Conservation (phyloP, 345 rosid genomes). For the Salix arbutifolia region DNA sequence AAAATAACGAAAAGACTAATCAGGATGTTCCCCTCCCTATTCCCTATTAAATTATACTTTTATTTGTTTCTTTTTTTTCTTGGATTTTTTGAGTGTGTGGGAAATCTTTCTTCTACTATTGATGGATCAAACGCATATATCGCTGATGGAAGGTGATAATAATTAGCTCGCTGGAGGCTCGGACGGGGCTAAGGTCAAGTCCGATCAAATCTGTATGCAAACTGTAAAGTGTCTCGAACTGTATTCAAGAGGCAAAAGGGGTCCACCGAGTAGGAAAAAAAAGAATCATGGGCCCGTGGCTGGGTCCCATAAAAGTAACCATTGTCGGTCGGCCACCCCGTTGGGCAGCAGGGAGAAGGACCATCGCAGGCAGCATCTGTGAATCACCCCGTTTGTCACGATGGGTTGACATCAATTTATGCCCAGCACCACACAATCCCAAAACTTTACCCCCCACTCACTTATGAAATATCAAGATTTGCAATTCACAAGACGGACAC, state of each 20-base stretch:
- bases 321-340: conserved; percentile 75
- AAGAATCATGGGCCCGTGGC: not conserved
- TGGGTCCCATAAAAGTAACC: conserved; percentile 19
- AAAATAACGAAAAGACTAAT: conserved; percentile 1
- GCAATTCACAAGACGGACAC: conserved; percentile 19
- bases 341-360: conserved; percentile 56
- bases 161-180: not conserved
- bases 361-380: conserved; percentile 26
- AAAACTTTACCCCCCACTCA: conserved; percentile 8
- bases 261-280: conserved; percentile 18
- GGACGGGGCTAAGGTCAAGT: not conserved
- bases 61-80: not conserved
- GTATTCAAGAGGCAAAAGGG: conserved; percentile 14
- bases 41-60: not conserved
- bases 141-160: not conserved
- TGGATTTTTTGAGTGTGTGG: no score
- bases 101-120: no score
- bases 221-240: conserved; percentile 10
- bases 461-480: conserved; percentile 19
- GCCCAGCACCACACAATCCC: conserved; percentile 16
- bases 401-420: conserved; percentile 43
- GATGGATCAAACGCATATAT: no score
- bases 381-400: conserved; percentile 12
- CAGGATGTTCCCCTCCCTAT: not conserved
- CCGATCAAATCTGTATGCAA: not conserved